Base-by-base conservation (phyloP, 805 yeast genomes). In the Metschnikowia lochheadii region DNA sequence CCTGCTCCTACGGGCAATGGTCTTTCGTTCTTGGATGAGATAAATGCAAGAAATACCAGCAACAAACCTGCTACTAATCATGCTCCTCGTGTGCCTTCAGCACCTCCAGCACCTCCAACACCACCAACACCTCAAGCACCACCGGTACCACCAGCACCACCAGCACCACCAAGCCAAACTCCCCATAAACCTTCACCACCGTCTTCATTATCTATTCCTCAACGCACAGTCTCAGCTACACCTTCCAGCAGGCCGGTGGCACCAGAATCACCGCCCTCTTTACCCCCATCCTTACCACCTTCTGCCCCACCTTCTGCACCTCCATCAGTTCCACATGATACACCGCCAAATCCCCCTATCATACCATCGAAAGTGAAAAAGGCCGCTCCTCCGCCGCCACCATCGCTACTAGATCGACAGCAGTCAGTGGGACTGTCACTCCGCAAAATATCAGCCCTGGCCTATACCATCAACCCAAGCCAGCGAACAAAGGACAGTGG, bases 381-480 rank as follows among this genome's bases (percentile, higher is more conserved):
- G 49, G 51, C 63, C 2, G 66, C 76, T 33, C 67, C 58, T 26
- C 69, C 58, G n/a, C 67, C 66, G 42, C 61, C 61, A 38, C 61
- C 56, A 33, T 51, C 51, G 47, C 55, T 54, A 46, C 61, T 76
- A 51, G 68, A 76, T 14, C 68, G 63, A 44, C 77, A 76, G 53
- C 81, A 78, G 57, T 56, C 64, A 17, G 75, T 73, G 1, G 84
- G 84, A 0, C 67, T 77, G 42, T 73, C 77, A 49, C 67, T 83
- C 53, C 72, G 89, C 39, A 80, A 80, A 50, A 79, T 84, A 20
- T 84, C 84, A 48, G 82, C 84, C 0, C 81, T 85, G 59, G 76
- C 84, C 1, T 84, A 84, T 62, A 84, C 89, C 0, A 82, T 84
- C 50, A 68, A 77, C n/a, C 67, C 74, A 6, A 63, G 66, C 15